Base-by-base conservation (phyloP, 805 yeast genomes). In the Jamesozyma gamospora region DNA sequence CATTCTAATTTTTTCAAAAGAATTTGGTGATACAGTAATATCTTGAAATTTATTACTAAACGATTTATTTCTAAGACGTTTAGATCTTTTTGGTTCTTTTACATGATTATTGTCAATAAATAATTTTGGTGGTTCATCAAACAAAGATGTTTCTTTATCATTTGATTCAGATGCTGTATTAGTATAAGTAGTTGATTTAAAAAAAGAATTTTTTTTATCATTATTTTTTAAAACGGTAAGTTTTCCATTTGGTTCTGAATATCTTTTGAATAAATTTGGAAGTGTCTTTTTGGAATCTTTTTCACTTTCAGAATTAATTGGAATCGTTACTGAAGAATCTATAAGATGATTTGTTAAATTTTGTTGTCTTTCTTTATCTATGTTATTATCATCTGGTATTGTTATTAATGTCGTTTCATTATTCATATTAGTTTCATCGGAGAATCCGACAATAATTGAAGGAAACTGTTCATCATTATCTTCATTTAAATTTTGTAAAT, bases 1-100 rank as follows among this genome's bases (percentile, higher is more conserved):
- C n/a, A 92, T 64, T 50, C 85, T 77, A 41, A 92, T 75, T 57
- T 87, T 90, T 49, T 90, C 96, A 58, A 92, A 92, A 24, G 92
- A 82, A 35, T 75, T 73, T 2, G 94, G 94, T 7, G 81, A 74
- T 16, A 94, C 99, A 56, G 82, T 87, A 8, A 82, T 87, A 47
- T 78, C 81, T 40, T 76, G 70, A 27, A 79, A 71, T 52, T 78
- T 83, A 41, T 82, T 82, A 9, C 95, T 77, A 42, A 71, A 66
- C 3, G 77, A 67, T 44, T 67, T 67, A 41, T 67, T 63, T 53
- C 80, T 53, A 49, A 61, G 40, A 28, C 64, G 50, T 12, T 41
- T 45, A 4, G 64, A 60, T 32, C 65, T 48, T 35, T 50, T 58
- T 4, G 64, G 64, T 36, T 54, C 58, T 24, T n/a, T 9, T 4